These are phyloP conservation scores for Spencermartinsiella ligniputridi DNA, from an alignment of 1,139 yeast genomes.

Conservation along the genomic window DNA sequence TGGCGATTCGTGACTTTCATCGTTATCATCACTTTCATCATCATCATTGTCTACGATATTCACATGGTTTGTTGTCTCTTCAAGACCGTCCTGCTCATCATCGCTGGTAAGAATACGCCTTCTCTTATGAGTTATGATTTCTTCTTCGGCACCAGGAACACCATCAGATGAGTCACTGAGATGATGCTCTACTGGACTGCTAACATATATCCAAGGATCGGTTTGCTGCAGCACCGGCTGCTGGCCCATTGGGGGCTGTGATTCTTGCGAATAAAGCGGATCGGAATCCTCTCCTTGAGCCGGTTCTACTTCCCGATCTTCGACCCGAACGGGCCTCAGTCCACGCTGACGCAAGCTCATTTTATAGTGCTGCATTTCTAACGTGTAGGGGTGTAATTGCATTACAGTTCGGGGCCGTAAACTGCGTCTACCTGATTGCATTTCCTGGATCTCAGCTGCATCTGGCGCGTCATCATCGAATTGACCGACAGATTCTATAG, in stretches of 20 bases:
- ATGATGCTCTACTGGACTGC: neutral
- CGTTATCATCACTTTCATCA: neutral
- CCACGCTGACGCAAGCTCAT: conserved; percentile 9
- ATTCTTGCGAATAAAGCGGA: neutral
- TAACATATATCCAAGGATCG: neutral
- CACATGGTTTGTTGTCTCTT: neutral
- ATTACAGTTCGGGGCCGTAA: conserved; percentile 14
- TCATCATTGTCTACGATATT: neutral
- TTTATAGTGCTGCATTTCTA: conserved; percentile 11
- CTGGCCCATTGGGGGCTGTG: neutral
- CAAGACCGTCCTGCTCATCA: neutral
- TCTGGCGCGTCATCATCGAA: conserved; percentile 1
- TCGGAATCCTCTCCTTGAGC: neutral
- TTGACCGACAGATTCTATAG: neutral
- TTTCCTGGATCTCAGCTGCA: no score
- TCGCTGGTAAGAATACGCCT: neutral
- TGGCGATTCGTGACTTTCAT: neutral
- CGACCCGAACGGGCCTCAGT: conserved; percentile 8
- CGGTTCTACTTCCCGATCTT: neutral
- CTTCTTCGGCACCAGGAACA: neutral
- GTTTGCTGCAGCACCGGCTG: neutral
- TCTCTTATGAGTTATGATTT: no score
- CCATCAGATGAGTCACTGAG: neutral
- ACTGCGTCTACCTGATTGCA: neutral
- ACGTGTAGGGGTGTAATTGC: conserved; percentile 15